phyloP scores from a whole-genome alignment of 352 stramenopile species.

The Hyphochytrium catenoides region DNA sequence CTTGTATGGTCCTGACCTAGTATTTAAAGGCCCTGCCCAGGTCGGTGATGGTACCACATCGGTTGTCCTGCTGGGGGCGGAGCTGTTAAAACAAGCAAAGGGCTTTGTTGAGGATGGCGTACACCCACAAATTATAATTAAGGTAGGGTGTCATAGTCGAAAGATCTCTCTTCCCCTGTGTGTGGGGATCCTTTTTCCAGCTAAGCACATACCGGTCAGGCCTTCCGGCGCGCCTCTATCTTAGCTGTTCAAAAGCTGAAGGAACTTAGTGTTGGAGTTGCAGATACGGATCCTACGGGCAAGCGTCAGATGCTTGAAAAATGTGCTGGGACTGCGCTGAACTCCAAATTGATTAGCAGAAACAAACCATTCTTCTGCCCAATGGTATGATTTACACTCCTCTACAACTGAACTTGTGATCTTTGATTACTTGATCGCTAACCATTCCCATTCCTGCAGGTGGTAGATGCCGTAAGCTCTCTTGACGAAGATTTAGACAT shows the following conservation, averaged over 20 bases:
- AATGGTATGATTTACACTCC: conserved; percentile 37
- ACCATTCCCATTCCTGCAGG: conserved; percentile 13
- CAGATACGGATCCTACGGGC: conserved; percentile 40
- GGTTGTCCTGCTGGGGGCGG: conserved; percentile 85
- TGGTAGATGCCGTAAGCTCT: conserved; percentile 83
- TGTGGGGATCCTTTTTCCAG: neutral
- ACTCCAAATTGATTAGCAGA: conserved; percentile 93
- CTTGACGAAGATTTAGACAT: conserved; percentile 67
- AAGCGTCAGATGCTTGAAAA: conserved; percentile 67
- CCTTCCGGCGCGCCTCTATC: conserved; percentile 52
- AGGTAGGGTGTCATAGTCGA: conserved; percentile 11
- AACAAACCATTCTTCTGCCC: conserved; percentile 94
- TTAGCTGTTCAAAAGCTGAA: conserved; percentile 59
- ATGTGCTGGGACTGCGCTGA: conserved; percentile 84
- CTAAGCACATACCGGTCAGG: too few species aligned
- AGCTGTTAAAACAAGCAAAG: conserved; percentile 93
- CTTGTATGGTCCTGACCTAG: too few species aligned
- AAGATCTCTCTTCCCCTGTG: neutral
- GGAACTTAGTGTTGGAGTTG: conserved; percentile 52
- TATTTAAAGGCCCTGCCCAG: conserved; percentile 32
- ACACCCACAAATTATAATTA: conserved; percentile 73
- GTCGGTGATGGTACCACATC: conserved; percentile 84
- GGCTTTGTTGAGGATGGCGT: conserved; percentile 93
- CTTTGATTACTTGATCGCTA: neutral
- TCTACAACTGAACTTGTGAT: neutral